Evolutionary conservation across 2,329 filamentous ascomycete species (phyloP).

Genomic region (Alternaria solani): DNA sequence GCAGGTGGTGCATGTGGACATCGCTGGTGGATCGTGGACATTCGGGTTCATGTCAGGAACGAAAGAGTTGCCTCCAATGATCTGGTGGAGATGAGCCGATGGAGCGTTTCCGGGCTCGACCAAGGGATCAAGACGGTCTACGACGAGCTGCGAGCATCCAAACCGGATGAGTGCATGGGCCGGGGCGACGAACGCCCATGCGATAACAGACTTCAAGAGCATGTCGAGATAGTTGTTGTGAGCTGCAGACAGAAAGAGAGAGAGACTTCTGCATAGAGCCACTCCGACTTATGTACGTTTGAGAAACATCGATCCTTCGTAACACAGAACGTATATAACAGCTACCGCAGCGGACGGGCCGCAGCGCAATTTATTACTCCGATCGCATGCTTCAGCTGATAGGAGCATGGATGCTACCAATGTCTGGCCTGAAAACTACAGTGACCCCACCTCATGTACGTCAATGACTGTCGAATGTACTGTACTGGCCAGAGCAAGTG

Average conservation of each 20-base stretch:
- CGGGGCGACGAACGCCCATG: slow-evolving; percentile 27
- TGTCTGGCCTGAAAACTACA: not conserved
- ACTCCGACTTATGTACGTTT: not conserved
- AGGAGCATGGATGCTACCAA: not conserved
- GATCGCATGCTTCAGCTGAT: not conserved
- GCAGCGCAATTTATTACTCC: not conserved
- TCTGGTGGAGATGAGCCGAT: slow-evolving; percentile 38
- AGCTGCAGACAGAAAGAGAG: not conserved
- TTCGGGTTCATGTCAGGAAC: slow-evolving; percentile 31
- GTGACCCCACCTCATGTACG: slow-evolving; percentile 3
- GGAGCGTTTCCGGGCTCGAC: slow-evolving; percentile 33
- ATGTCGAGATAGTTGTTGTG: slow-evolving; percentile 12
- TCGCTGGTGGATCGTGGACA: slow-evolving; percentile 27
- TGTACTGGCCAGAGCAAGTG: slow-evolving; percentile 7
- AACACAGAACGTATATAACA: not conserved
- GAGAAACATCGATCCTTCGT: not conserved
- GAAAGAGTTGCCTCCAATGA: slow-evolving; percentile 40
- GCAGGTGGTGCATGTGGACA: slow-evolving; percentile 39
- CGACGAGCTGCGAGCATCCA: slow-evolving; percentile 37
- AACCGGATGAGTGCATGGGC: slow-evolving; percentile 37
- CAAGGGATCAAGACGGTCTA: slow-evolving; percentile 39
- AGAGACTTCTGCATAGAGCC: not conserved
- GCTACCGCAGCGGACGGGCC: not conserved
- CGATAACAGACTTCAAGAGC: slow-evolving; percentile 22
- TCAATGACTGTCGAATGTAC: not conserved